A percentile compares a stretch with the other conserved stretches of the same genome.
These are phyloP conservation scores for Marsdenia floribunda DNA, from an alignment of 257 asterid genomes.

Conservation along the genomic window DNA sequence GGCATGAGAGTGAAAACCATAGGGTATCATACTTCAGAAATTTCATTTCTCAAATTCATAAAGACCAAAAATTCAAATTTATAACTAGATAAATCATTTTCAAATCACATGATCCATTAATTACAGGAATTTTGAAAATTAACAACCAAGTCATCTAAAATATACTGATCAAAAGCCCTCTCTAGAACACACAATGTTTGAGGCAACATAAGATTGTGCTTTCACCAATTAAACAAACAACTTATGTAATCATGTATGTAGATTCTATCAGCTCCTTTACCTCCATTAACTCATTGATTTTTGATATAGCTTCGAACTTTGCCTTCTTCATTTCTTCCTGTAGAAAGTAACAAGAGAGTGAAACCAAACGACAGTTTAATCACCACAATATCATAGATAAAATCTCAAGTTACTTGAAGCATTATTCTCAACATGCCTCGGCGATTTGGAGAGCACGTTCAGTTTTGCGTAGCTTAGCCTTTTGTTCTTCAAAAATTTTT, in stretches of 20 bases:
- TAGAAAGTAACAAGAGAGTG: constrained; percentile 14
- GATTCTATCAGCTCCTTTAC: constrained; percentile 24
- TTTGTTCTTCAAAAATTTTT: constrained; percentile 54
- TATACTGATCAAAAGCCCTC: background rate
- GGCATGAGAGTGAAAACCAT: background rate
- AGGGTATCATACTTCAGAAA: background rate
- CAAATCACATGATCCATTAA: background rate
- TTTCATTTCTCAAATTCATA: background rate
- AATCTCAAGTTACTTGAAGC: constrained; percentile 7
- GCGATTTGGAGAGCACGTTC: constrained; percentile 91
- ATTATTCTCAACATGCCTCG: constrained; percentile 45
- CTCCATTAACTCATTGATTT: constrained; percentile 63
- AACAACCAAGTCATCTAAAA: background rate
- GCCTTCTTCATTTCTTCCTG: constrained; percentile 90
- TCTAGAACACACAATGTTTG: background rate
- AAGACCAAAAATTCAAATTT: background rate
- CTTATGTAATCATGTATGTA: background rate
- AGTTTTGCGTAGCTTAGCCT: constrained; percentile 72
- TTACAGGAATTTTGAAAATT: background rate
- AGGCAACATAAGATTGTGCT: background rate
- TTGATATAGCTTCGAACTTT: constrained; percentile 65
- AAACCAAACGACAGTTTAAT: background rate
- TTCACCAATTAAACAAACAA: background rate
- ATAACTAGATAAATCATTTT: background rate
- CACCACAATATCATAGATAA: constrained; percentile 5